Evolutionary conservation across 208 protist genomes (phyloP).

Genomic region (Acanthamoeba castellanii): DNA sequence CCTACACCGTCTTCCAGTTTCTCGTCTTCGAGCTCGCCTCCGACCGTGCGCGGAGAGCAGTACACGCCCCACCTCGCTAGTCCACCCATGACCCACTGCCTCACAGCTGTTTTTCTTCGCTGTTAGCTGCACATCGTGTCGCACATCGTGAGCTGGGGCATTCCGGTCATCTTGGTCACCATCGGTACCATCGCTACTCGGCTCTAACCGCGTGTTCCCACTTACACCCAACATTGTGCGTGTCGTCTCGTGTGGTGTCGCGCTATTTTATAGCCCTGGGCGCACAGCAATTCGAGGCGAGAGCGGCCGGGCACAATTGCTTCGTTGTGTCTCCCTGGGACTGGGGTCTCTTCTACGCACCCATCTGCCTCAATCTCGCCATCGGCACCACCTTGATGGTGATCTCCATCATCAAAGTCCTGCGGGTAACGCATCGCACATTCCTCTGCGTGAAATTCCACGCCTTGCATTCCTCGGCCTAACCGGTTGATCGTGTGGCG

Average conservation of each 20-base stretch:
- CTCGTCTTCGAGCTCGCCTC: not conserved
- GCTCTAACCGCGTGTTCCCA: no score
- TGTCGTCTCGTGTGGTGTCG: no score
- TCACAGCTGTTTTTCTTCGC: no score
- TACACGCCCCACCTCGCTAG: no score
- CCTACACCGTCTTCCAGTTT: conserved; percentile 19
- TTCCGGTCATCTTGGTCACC: not conserved
- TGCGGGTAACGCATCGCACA: not conserved
- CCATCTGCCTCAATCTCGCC: not conserved
- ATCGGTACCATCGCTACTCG: not conserved
- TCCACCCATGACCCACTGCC: no score
- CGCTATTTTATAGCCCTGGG: not conserved
- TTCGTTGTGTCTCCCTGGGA: not conserved
- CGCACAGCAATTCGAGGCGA: conserved; percentile 15
- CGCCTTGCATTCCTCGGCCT: no score
- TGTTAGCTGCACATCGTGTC: not conserved
- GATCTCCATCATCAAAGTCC: not conserved
- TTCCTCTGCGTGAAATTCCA: not conserved
- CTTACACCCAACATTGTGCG: no score
- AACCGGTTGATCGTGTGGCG: no score
- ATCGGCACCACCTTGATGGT: conserved; percentile 4
- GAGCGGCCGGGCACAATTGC: not conserved
- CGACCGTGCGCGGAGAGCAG: not conserved
- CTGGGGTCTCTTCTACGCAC: conserved; percentile 12
- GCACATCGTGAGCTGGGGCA: not conserved